phyloP scores from a whole-genome alignment of 345 rosid genomes.

The Passiflora organensis region DNA sequence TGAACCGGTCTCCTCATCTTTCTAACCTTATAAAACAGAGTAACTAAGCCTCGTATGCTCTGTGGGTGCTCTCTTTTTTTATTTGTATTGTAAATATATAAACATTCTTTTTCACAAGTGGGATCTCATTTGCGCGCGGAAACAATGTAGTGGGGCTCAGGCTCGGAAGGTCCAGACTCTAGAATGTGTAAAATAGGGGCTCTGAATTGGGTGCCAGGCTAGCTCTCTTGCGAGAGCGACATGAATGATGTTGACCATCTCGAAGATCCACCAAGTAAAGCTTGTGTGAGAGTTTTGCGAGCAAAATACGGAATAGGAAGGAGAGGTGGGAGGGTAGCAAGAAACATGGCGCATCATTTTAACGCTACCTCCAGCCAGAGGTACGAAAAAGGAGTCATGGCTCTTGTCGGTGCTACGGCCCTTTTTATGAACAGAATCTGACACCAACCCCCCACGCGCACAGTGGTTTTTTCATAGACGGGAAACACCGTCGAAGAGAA shows the following conservation, averaged over 20 bases:
- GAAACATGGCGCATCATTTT: neutral
- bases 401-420: neutral
- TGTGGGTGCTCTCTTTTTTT: too few species aligned
- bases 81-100: too few species aligned
- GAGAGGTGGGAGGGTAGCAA: neutral
- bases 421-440: neutral
- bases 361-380: too few species aligned
- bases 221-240: too few species aligned
- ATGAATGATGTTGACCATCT: neutral
- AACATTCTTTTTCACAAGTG: too few species aligned
- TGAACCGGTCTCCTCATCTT: too few species aligned
- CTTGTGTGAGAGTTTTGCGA: neutral
- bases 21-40: too few species aligned
- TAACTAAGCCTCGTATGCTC: too few species aligned
- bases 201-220: neutral
- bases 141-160: too few species aligned
- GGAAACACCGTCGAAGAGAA: neutral
- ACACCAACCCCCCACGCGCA: constrained; percentile 1
- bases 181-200: too few species aligned
- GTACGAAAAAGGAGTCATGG: constrained; percentile 1
- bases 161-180: neutral
- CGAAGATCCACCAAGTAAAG: neutral
- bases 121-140: too few species aligned
- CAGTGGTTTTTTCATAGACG: neutral
- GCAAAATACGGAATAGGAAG: neutral